Conservation (phyloP, 1,284 basidiomycete species). For the Tetrapyrgos nigripes region DNA sequence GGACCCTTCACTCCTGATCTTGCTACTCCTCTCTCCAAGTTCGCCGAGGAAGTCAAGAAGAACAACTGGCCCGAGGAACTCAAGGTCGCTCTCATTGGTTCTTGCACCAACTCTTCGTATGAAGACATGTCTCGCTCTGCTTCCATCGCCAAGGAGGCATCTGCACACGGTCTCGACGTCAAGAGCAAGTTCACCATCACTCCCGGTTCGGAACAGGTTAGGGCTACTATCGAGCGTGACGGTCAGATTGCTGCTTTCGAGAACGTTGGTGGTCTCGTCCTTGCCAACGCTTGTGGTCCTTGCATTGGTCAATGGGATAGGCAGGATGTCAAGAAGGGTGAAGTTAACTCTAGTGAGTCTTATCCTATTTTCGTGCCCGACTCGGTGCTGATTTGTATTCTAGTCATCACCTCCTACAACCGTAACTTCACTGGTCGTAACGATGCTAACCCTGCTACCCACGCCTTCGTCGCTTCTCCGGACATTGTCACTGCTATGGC, state of each 20-base stretch:
- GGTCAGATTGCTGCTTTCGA: slow-evolving; percentile 93
- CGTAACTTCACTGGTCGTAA: slow-evolving; percentile 99
- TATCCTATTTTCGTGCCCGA: slow-evolving; percentile 2
- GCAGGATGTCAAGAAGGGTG: slow-evolving; percentile 95
- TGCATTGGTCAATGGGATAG: slow-evolving; percentile 99
- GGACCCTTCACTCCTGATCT: slow-evolving; percentile 98
- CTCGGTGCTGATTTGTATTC: slow-evolving; percentile 11
- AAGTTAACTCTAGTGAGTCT: slow-evolving; percentile 87
- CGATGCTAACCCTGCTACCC: slow-evolving; percentile 98
- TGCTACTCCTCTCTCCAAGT: slow-evolving; percentile 96
- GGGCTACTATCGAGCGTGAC: slow-evolving; percentile 97
- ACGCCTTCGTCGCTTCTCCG: slow-evolving; percentile 98
- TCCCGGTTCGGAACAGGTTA: slow-evolving; percentile 97
- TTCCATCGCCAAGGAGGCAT: slow-evolving; percentile 91
- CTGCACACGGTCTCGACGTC: slow-evolving; percentile 84
- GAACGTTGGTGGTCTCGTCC: slow-evolving; percentile 88
- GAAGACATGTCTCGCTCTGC: slow-evolving; percentile 99
- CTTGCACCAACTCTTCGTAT: slow-evolving; percentile 99
- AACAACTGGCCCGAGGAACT: slow-evolving; percentile 98
- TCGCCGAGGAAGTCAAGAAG: slow-evolving; percentile 91
- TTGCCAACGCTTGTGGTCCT: slow-evolving; percentile 98
- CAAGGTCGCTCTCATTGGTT: slow-evolving; percentile 97
- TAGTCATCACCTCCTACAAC: slow-evolving; percentile 99
- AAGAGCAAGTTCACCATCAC: slow-evolving; percentile 98
- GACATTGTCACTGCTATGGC: slow-evolving; percentile 98